Percentiles rank a stretch among this genome's conserved stretches.
phyloP scores from a whole-genome alignment of 164 flowering plant species.

The Vitis amurensis region DNA sequence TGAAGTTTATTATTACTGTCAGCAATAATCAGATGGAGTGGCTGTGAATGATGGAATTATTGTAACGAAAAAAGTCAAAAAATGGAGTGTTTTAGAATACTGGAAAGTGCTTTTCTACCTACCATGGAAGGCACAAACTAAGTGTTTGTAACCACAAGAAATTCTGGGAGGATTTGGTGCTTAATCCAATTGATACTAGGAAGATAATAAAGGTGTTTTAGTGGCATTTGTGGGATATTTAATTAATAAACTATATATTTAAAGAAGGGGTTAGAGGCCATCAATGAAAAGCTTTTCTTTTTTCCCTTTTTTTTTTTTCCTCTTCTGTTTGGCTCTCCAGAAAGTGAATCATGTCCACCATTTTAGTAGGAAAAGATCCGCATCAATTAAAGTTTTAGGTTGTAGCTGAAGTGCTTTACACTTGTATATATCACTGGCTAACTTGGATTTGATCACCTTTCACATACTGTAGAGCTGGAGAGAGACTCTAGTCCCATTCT shows the following conservation, averaged over 20 bases:
- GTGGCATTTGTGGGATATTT: neutral
- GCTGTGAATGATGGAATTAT: neutral
- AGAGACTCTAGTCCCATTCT: too few relatives aligned
- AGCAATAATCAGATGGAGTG: too few relatives aligned
- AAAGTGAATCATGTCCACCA: neutral
- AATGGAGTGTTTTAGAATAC: neutral
- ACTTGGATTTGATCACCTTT: neutral
- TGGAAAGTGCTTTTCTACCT: slow-evolving; percentile 8
- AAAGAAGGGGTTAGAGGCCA: neutral
- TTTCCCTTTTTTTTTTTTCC: neutral
- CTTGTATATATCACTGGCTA: neutral
- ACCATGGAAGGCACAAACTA: slow-evolving; percentile 15
- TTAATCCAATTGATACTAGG: slow-evolving; percentile 9
- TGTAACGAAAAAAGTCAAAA: slow-evolving; percentile 14
- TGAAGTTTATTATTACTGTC: too few relatives aligned
- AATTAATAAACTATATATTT: neutral
- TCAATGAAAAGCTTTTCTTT: neutral
- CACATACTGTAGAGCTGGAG: neutral
- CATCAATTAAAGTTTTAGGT: neutral
- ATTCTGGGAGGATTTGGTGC: slow-evolving; percentile 16
- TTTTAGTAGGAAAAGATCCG: slow-evolving; percentile 1
- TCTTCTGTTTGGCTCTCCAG: neutral
- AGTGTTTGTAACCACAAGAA: slow-evolving; percentile 10
- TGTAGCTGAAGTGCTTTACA: slow-evolving; percentile 4
- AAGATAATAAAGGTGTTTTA: slow-evolving; percentile 14